phyloP scores from a whole-genome alignment of 495 filamentous ascomycete species.

The Lindgomyces ingoldianus region DNA sequence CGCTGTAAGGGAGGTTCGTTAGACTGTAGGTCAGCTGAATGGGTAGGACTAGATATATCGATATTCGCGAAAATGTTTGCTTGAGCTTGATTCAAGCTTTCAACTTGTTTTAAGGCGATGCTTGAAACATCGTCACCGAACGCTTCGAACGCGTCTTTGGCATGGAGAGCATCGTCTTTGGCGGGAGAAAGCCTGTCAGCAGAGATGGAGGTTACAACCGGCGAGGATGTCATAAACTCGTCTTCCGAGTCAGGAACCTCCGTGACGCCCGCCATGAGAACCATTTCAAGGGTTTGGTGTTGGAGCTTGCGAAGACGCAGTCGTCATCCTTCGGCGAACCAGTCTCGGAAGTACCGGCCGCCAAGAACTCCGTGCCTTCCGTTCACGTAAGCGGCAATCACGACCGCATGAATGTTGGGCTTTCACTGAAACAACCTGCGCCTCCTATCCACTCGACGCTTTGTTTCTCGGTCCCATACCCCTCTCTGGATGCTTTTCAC shows the following conservation, averaged over 20 bases:
- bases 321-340: not conserved
- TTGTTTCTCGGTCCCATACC: slow-evolving; percentile 9
- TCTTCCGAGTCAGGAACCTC: slow-evolving; percentile 37
- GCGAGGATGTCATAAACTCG: slow-evolving; percentile 25
- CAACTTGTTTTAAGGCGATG: not conserved
- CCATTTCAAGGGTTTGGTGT: slow-evolving; percentile 14
- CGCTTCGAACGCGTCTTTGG: slow-evolving; percentile 9
- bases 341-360: not conserved
- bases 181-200: slow-evolving; percentile 3
- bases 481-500: not conserved
- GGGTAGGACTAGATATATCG: not conserved
- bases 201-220: not conserved
- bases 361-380: not conserved
- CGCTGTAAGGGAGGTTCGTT: not conserved
- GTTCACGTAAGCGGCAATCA: slow-evolving; percentile 13
- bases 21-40: slow-evolving; percentile 4
- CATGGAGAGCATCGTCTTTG: not conserved
- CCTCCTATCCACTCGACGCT: slow-evolving; percentile 6
- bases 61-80: not conserved
- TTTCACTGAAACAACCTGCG: not conserved
- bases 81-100: not conserved
- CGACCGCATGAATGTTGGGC: slow-evolving; percentile 17
- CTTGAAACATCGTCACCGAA: slow-evolving; percentile 3
- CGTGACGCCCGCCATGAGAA: slow-evolving; percentile 1
- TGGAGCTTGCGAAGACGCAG: not conserved